Conservation (phyloP, 2,329 filamentous ascomycete species). For the Fusarium caatingaense region DNA sequence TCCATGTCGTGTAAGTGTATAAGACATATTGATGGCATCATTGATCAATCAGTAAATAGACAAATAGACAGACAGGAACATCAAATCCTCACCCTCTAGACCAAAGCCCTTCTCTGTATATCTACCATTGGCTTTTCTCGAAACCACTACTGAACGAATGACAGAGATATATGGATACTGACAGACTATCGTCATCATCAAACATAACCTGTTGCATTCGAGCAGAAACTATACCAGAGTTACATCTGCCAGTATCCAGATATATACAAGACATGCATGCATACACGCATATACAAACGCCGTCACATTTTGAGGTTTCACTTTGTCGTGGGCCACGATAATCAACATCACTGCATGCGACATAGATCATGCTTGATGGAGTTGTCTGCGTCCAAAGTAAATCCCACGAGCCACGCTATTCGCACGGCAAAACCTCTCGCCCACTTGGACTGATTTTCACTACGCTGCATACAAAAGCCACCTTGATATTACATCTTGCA, state of each 20-base stretch:
- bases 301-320: slow-evolving; percentile 10
- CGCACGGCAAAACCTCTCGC: slow-evolving; percentile 27
- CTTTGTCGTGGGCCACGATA: not conserved
- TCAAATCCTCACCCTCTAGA: not conserved
- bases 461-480: slow-evolving; percentile 1
- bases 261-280: slow-evolving; percentile 4
- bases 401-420: slow-evolving; percentile 18
- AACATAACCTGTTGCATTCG: slow-evolving; percentile 7
- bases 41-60: not conserved
- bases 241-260: not conserved
- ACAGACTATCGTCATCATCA: slow-evolving; percentile 10
- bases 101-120: not conserved
- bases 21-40: not conserved
- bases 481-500: slow-evolving; percentile 27
- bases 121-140: not conserved
- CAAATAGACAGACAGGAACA: not conserved
- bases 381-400: slow-evolving; percentile 8
- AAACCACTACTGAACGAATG: not conserved
- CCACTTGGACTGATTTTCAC: slow-evolving; percentile 9
- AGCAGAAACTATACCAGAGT: not conserved
- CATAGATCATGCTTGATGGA: slow-evolving; percentile 9
- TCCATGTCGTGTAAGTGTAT: slow-evolving; percentile 18
- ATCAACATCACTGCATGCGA: slow-evolving; percentile 1
- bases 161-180: not conserved
- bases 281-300: not conserved